Conservation (phyloP, 2,329 filamentous ascomycete species). For the Amphichorda felina region DNA sequence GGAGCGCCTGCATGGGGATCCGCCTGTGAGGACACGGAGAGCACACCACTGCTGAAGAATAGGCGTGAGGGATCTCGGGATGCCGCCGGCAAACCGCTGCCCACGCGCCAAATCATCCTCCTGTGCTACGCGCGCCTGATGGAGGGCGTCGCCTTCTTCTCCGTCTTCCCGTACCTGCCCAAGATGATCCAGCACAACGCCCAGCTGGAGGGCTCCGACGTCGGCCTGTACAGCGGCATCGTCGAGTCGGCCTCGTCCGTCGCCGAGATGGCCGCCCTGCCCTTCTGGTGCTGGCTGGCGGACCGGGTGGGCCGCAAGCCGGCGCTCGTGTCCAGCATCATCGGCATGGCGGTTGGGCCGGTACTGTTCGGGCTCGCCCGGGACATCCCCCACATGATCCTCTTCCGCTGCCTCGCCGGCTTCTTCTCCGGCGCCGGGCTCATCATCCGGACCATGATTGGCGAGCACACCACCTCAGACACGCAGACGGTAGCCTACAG, state of each 20-base stretch:
- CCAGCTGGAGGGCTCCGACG: constrained; percentile 44
- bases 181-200: constrained; percentile 63
- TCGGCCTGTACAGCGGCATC: constrained; percentile 69
- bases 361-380: constrained; percentile 57
- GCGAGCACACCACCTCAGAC: constrained; percentile 55
- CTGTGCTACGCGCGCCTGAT: constrained; percentile 63
- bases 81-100: constrained; percentile 39
- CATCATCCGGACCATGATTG: constrained; percentile 66
- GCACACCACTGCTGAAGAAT: too few species aligned
- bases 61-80: too few species aligned
- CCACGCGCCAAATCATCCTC: constrained; percentile 52
- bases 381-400: constrained; percentile 61
- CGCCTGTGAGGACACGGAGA: too few species aligned
- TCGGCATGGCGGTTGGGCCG: constrained; percentile 49
- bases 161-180: constrained; percentile 70
- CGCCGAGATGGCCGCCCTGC: constrained; percentile 65
- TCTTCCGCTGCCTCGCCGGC: constrained; percentile 59
- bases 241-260: constrained; percentile 65
- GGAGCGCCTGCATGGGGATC: too few species aligned
- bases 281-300: constrained; percentile 51
- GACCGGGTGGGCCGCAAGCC: constrained; percentile 64
- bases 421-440: constrained; percentile 64
- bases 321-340: constrained; percentile 53
- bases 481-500: constrained; percentile 66
- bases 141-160: constrained; percentile 72